Evolutionary conservation across 495 filamentous ascomycete species (phyloP).

Genomic region (Hamigera avellanea): DNA sequence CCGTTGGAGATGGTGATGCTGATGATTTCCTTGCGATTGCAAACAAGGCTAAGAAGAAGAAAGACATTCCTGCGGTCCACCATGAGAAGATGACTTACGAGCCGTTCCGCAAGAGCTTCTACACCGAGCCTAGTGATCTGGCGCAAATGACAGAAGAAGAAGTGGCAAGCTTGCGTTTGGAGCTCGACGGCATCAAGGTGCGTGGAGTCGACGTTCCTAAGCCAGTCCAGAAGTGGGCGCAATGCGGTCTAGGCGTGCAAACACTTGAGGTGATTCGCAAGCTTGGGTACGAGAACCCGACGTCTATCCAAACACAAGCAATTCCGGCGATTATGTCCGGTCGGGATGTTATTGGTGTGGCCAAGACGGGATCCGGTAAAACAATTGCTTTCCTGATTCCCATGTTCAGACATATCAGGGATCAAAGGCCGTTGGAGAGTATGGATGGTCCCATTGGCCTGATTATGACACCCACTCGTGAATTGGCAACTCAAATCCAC

Average conservation of each 20-base stretch:
- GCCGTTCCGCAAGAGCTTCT: conserved; percentile 85
- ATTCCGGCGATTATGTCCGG: conserved; percentile 94
- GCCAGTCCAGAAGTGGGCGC: conserved; percentile 91
- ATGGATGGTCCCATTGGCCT: conserved; percentile 81
- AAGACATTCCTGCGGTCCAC: conserved; percentile 79
- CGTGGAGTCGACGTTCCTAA: conserved; percentile 76
- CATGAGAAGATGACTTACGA: conserved; percentile 78
- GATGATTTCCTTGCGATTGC: conserved; percentile 81
- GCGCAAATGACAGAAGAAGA: conserved; percentile 80
- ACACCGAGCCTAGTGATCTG: conserved; percentile 78
- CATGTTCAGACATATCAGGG: conserved; percentile 96
- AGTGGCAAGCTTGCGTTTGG: conserved; percentile 64
- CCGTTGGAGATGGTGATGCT: conserved; percentile 56
- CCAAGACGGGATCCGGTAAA: conserved; percentile 98
- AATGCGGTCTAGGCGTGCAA: conserved; percentile 79
- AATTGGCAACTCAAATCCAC: conserved; percentile 90
- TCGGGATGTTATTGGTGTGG: conserved; percentile 89
- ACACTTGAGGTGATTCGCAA: conserved; percentile 78
- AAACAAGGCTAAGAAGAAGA: conserved; percentile 84
- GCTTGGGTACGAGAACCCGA: conserved; percentile 79
- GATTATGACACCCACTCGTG: conserved; percentile 90
- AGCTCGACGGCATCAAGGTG: conserved; percentile 93
- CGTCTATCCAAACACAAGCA: conserved; percentile 90
- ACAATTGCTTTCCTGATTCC: conserved; percentile 90
- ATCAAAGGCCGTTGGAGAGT: conserved; percentile 71